Evolutionary conservation across 768 basidiomycete species (phyloP), one percentile per base, ranked within the genome.

Genomic region (Hypsizygus marmoreus): DNA sequence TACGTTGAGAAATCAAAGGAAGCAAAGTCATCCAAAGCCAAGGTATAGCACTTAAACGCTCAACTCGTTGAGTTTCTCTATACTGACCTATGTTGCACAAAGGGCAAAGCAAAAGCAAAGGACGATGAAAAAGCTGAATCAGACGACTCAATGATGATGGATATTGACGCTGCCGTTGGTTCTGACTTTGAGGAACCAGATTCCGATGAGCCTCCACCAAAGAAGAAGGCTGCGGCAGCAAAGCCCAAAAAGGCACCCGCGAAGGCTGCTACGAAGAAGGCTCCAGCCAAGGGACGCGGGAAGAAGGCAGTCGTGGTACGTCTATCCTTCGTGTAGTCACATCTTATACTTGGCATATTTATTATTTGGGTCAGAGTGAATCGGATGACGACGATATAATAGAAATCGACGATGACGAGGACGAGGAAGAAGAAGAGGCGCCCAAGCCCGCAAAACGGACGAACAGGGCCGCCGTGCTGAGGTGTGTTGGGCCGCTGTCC

Each of bases 131-230:
- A 75, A 17, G 76, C n/a, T n/a, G n/a, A 76, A 2, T 84, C 78
- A 2, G 86, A 84, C 25, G 90, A 91, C 59, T 90, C 86, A 3
- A 89, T 89, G 86, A 69, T 75, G 69, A 84, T 88, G 79, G 86
- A 92, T 37, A 63, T 89, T 35, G 86, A 87, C 50, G 63, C 58
- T 7, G 68, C 56, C 8, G 75, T 64, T 7, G 76, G 71, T 13
- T 85, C 78, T 24, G 84, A 80, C 49, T 76, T 77, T 16, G 76
- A 77, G 14, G 74, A 77, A 35, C 62, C 64, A 24, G 73, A 81
- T 20, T 74, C 68, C 2, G 79, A 81, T 26, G 75, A 68, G 12
- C 65, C 62, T 24, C 73, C 74, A 7, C 72, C 74, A 2, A 62
- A 64, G 41, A 80, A 71, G 66, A 81, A 69, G 66, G 71, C 60